phyloP scores from a whole-genome alignment of 768 basidiomycete species.

The Pisolithus tinctorius region DNA sequence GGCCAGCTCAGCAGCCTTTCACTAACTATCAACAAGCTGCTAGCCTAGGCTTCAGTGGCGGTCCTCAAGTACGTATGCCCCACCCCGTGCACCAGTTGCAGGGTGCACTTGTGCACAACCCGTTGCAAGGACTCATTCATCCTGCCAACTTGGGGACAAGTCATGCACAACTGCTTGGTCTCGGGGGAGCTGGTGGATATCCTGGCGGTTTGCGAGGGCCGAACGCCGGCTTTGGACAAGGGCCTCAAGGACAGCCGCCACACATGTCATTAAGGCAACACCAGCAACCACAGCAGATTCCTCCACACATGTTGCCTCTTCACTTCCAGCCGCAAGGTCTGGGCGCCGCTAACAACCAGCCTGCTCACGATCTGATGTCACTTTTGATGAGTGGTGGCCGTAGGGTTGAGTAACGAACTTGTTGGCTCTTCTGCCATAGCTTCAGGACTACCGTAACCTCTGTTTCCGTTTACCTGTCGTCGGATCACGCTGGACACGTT shows the following conservation, averaged over 20 bases:
- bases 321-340: slow-evolving; percentile 58
- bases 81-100: slow-evolving; percentile 45
- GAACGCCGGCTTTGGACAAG: slow-evolving; percentile 35
- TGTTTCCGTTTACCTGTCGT: slow-evolving; percentile 8
- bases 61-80: slow-evolving; percentile 43
- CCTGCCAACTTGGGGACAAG: slow-evolving; percentile 47
- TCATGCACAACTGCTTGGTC: slow-evolving; percentile 38
- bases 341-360: slow-evolving; percentile 43
- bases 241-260: slow-evolving; percentile 24
- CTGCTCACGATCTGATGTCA: slow-evolving; percentile 74
- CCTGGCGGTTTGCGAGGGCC: slow-evolving; percentile 41
- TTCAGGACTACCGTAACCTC: slow-evolving; percentile 9
- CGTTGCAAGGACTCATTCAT: slow-evolving; percentile 49
- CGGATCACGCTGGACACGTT: slow-evolving; percentile 18
- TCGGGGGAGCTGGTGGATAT: slow-evolving; percentile 39
- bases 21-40: slow-evolving; percentile 45
- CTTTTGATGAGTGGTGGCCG: slow-evolving; percentile 69
- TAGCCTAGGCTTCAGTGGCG: slow-evolving; percentile 37
- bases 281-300: slow-evolving; percentile 45
- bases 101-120: slow-evolving; percentile 37
- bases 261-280: slow-evolving; percentile 28
- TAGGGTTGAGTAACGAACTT: slow-evolving; percentile 41
- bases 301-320: slow-evolving; percentile 44
- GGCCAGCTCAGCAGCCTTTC: slow-evolving; percentile 42
- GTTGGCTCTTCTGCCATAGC: slow-evolving; percentile 1